Evolutionary conservation across 768 basidiomycete species (phyloP), one percentile per base, ranked within the genome.

Genomic region (Lactifluus hygrophoroides): DNA sequence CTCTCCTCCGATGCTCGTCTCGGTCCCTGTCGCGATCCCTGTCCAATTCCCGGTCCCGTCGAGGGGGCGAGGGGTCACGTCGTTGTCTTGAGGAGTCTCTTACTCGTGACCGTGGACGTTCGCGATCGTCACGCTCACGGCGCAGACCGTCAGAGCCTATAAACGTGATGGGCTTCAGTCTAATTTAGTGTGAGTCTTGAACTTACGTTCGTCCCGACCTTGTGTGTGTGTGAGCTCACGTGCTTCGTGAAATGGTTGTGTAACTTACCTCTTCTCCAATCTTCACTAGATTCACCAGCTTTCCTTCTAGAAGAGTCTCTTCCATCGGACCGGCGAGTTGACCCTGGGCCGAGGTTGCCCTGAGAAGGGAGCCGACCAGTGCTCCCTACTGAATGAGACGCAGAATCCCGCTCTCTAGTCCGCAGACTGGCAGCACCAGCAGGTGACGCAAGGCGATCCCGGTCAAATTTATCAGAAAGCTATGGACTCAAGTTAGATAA

Each of bases 391-490:
- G 85, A 75, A 70, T 88, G 85, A 32, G 85, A 80, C 17, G 82
- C 79, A 25, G 70, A 62, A 59, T 90, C 88, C 66, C 86, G 77
- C 61, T 90, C 87, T 68, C 87, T 87, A 55, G 71, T 76, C 47
- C 86, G 76, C 52, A 81, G 66, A 55, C 71, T 73, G 46, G 76
- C 68, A 45, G 76, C 56, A 52, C 65, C 64, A 64, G 70, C 64
- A 16, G 80, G 80, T 64, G 82, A 73, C 50, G 80, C 79, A 51
- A 88, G 78, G 48, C 88, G 83, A 69, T 88, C 88, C 44, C 89
- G 85, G 73, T 91, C 90, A 65, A 85, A 92, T 71, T 88, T 90
- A 70, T 93, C 90, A 17, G 90, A 90, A 19, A 92, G 77, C 90
- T 93, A 60, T 13, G 47, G 45, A 44, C 40, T n/a, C 57, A n/a